Base-by-base conservation (phyloP, 1,284 basidiomycete species). In the Cryptococcus wingfieldii region DNA sequence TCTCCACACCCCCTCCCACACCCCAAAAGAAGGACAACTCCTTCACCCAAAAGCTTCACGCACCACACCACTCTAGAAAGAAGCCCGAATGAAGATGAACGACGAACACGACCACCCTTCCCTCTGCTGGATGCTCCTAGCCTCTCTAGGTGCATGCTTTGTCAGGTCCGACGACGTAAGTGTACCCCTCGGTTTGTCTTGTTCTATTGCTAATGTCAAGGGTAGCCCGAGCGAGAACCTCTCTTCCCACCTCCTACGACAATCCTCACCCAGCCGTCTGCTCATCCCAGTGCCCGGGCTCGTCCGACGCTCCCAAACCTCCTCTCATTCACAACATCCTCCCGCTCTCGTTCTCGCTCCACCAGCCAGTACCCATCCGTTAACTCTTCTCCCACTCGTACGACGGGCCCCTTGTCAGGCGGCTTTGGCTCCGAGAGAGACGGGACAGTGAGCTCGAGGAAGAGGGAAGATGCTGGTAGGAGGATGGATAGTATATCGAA, bases 401-500 rank as follows among this genome's bases (percentile, higher is more conserved):
- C 23, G 19, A 19, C 23, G 5, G 45, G 41, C 44, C 10, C 25
- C 28, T 8, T 14, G 5, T 18, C 31, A 12, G n/a, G 25, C 31
- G 37, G 28, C 5, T 51, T 42, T 18, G 18, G 23, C 43, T 14
- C 25, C 23, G 31, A 48, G 9, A 9, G 25, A 5, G 45, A 50
- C 27, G 37, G 53, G 44, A 47, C 18, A 9, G 34, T 12, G 2
- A 50, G 50, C 34, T 18, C 28, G 42, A 47, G 50, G 28, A 25
- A 53, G 13, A 49, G 54, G n/a, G 47, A 55, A 19, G 54, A 53
- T 16, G 51, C 49, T 10, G 56, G 42, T 38, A 50, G 54, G 34
- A 54, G 38, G 43, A 55, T 62, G 43, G 55, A 52, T 23, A 59
- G 34, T 53, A 63, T 65, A 1, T 60, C 59, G 1, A 53, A 46